phyloP scores from a whole-genome alignment of 2,329 filamentous ascomycete species.

The Aureobasidium subglaciale region DNA sequence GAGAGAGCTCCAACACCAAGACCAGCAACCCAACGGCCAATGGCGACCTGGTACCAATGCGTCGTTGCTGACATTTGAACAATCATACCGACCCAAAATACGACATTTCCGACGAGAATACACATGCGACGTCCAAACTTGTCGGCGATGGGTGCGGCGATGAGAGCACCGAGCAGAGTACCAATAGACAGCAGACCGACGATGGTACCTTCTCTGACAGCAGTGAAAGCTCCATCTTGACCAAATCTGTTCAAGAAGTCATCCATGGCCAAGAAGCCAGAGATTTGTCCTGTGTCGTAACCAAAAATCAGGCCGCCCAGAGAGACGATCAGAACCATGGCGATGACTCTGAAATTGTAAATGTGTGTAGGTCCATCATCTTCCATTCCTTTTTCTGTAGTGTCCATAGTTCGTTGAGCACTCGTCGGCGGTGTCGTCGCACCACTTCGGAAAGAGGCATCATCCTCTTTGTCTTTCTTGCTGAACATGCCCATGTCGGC shows the following conservation, averaged over 20 bases:
- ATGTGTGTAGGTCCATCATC: conserved; percentile 16
- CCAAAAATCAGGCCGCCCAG: conserved; percentile 34
- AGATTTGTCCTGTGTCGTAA: conserved; percentile 41
- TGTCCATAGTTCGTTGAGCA: background rate
- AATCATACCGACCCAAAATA: conserved; percentile 57
- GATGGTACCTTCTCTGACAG: conserved; percentile 56
- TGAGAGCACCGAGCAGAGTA: conserved; percentile 51
- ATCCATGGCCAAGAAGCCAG: conserved; percentile 39
- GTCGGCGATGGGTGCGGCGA: conserved; percentile 56
- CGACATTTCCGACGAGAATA: conserved; percentile 56
- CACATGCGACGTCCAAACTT: conserved; percentile 54
- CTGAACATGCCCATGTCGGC: conserved; percentile 13
- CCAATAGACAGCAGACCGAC: conserved; percentile 55
- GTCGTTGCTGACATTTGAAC: conserved; percentile 55
- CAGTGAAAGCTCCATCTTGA: conserved; percentile 44
- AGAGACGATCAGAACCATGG: conserved; percentile 29
- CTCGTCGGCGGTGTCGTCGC: background rate
- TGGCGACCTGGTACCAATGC: conserved; percentile 57
- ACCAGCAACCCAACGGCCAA: conserved; percentile 60
- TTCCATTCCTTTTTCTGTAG: conserved; percentile 4
- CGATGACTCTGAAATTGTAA: conserved; percentile 22
- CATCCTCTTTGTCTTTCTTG: conserved; percentile 11
- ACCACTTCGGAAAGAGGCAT: background rate
- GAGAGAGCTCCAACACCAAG: conserved; percentile 58
- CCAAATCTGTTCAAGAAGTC: conserved; percentile 49